phyloP scores from a whole-genome alignment of 495 filamentous ascomycete genomes.

The Trypethelium eluteriae region DNA sequence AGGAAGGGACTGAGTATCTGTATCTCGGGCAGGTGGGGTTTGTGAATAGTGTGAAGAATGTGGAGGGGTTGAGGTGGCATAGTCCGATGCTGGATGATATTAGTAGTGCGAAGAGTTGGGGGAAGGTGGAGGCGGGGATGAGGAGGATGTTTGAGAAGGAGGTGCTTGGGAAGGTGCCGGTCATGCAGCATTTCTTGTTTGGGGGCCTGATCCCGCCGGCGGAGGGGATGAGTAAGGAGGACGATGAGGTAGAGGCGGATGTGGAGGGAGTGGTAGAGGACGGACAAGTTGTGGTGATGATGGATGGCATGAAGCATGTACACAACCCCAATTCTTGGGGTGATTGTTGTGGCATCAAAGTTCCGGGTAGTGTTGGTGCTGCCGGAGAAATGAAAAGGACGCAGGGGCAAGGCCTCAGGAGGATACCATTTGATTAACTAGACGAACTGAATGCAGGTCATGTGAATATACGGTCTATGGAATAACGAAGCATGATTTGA shows the following conservation, averaged over 20 bases:
- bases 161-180: conserved; percentile 85
- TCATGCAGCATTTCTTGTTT: conserved; percentile 98
- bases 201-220: conserved; percentile 73
- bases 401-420: conserved; percentile 56
- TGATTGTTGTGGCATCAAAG: conserved; percentile 97
- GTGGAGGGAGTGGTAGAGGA: conserved; percentile 44
- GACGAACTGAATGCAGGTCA: background rate
- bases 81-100: conserved; percentile 99
- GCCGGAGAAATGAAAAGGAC: conserved; percentile 75
- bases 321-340: conserved; percentile 71
- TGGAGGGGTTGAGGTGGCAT: conserved; percentile 92
- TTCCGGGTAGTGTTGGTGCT: conserved; percentile 86
- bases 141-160: conserved; percentile 91
- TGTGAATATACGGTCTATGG: background rate
- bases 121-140: conserved; percentile 91
- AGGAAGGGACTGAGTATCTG: conserved; percentile 70
- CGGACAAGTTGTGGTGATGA: conserved; percentile 50
- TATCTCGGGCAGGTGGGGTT: conserved; percentile 90
- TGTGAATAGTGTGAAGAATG: conserved; percentile 93
- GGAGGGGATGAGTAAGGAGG: conserved; percentile 68
- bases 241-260: conserved; percentile 33
- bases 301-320: conserved; percentile 59
- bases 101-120: conserved; percentile 81
- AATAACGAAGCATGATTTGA: background rate
- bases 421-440: conserved; percentile 84